Evolutionary conservation across 495 filamentous ascomycete species (phyloP).

Genomic region (Tuber magnatum): DNA sequence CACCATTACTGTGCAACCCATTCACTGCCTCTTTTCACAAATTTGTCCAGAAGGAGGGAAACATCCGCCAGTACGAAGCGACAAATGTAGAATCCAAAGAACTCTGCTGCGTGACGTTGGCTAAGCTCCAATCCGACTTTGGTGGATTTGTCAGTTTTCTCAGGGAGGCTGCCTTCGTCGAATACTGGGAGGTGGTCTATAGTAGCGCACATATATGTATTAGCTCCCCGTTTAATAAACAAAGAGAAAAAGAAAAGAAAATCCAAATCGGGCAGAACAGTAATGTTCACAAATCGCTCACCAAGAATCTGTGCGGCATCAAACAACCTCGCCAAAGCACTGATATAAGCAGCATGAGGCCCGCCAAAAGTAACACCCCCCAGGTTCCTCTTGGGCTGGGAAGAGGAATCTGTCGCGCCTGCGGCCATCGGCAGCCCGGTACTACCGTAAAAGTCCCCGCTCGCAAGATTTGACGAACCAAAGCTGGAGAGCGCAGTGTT

Average conservation of each 20-base stretch:
- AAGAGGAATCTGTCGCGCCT: conserved; percentile 19
- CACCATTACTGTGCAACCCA: conserved; percentile 58
- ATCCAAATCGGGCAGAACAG: conserved; percentile 5
- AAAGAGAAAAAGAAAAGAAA: conserved; percentile 6
- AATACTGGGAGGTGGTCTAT: conserved; percentile 92
- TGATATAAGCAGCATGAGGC: conserved; percentile 84
- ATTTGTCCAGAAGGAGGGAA: conserved; percentile 84
- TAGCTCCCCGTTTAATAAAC: neutral
- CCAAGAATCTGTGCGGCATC: conserved; percentile 90
- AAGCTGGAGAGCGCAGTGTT: conserved; percentile 36
- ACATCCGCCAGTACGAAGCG: conserved; percentile 86
- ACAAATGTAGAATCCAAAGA: conserved; percentile 95
- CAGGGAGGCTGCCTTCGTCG: conserved; percentile 85
- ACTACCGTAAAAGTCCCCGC: conserved; percentile 29
- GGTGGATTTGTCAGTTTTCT: conserved; percentile 65
- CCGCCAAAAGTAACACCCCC: conserved; percentile 64
- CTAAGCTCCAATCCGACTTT: conserved; percentile 91
- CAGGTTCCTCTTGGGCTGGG: conserved; percentile 60
- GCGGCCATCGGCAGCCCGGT: conserved; percentile 32
- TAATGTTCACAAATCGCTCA: conserved; percentile 47
- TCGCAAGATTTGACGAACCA: conserved; percentile 21
- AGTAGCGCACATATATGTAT: neutral
- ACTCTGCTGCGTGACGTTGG: conserved; percentile 88
- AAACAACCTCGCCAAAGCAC: conserved; percentile 79
- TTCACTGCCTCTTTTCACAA: conserved; percentile 89